These are phyloP conservation scores for Eremochloa ophiuroides DNA, from an alignment of 176 grass and related monocot genomes.

Conservation along the genomic window DNA sequence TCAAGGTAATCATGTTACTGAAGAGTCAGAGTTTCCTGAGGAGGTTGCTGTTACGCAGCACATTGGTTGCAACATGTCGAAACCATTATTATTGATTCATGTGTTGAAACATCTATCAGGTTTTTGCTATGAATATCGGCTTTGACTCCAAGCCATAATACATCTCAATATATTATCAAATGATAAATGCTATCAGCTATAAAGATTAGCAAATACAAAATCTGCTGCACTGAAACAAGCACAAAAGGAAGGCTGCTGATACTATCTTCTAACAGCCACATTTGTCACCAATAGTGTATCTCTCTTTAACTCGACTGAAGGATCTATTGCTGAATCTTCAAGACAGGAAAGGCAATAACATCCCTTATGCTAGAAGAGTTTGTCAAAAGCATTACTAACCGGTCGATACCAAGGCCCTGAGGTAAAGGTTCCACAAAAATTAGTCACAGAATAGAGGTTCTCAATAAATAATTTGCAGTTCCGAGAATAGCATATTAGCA, in stretches of 20 bases:
- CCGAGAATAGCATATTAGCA: background rate
- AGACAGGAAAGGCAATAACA: constrained; percentile 88
- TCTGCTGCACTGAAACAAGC: background rate
- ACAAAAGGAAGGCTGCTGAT: background rate
- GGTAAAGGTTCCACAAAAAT: constrained; percentile 5
- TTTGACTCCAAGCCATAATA: background rate
- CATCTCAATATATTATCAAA: background rate
- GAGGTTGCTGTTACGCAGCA: background rate
- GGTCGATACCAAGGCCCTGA: constrained; percentile 87
- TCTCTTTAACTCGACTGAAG: background rate
- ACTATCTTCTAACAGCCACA: constrained; percentile 7
- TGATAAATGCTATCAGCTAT: background rate
- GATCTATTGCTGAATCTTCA: constrained; percentile 76
- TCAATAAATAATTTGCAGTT: constrained; percentile 12
- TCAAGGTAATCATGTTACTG: background rate
- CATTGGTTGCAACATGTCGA: background rate
- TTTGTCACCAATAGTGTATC: too few relatives aligned
- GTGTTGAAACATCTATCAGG: background rate
- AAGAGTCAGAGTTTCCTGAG: background rate
- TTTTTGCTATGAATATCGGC: background rate
- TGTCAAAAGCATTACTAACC: constrained; percentile 89
- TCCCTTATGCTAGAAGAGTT: constrained; percentile 90
- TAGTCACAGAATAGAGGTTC: background rate
- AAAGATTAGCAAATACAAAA: background rate
- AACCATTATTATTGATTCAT: background rate